Base-by-base conservation (phyloP, 176 grass and related monocot genomes). In the Zea luxurians region DNA sequence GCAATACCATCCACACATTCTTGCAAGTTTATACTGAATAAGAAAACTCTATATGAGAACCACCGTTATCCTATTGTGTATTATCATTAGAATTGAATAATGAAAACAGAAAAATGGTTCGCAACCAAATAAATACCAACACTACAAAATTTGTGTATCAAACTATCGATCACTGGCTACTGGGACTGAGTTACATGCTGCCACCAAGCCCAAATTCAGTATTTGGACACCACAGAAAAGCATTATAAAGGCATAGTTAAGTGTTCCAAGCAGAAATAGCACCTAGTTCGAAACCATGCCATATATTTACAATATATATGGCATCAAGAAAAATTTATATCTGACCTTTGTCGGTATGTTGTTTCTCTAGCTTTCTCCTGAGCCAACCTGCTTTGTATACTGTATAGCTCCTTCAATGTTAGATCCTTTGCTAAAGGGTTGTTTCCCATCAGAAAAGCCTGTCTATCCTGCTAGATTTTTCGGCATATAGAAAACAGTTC, bases 361-460 rank as follows among this genome's bases (percentile, higher is more conserved):
- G 74, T 76, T 86, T 93, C 90, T 89, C 82, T 96, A 83, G 88
- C 83, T 85, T 99, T 95, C 55, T 99, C 92, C 27, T 27, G 27
- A 71, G 82, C 83, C 78, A 93, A 67, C 86, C 82, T 89, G 79
- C 86, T 99, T 85, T 99, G 96, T 71, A 93, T 79, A 70, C 89
- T 86, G 85, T 93, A 93, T 17, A 96, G 74, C 66, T 96, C 96
- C 76, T 99, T 93, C 21, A 95, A 59, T 38, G 77, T 91, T 68
- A 93, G 81, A 80, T 95, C 92, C 86, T 99, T 99, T 16, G 86
- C 62, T 34, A 96, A 61, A 83, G 78, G 81, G 65, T 86, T 86
- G 68, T 76, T 92, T 57, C 92, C 86, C 46, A 82, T 85, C 47
- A 91, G 74, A 83, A 88, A 91, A 63, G 81, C 82, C 71, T 86